Percentiles rank a stretch among this genome's conserved stretches.
phyloP scores from a whole-genome alignment of 2,329 filamentous ascomycete genomes.

The Cryoendolithus antarcticus region DNA sequence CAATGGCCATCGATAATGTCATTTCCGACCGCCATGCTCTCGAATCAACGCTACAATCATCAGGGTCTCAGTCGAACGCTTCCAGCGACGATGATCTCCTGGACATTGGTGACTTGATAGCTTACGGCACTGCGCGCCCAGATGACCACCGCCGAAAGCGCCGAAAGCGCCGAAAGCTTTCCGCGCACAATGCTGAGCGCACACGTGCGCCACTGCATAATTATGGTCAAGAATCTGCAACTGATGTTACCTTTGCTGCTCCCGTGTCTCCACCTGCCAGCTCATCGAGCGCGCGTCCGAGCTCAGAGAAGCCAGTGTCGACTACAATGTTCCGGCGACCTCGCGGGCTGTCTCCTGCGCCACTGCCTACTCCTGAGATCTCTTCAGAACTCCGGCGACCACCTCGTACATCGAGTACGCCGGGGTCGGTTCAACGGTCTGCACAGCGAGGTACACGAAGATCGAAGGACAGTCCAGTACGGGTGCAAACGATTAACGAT shows the following conservation, averaged over 20 bases:
- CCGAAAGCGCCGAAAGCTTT: too few species aligned
- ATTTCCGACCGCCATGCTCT: background rate
- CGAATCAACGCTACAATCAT: conserved; percentile 2
- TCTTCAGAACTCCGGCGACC: conserved; percentile 15
- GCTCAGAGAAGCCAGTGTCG: background rate
- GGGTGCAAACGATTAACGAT: conserved; percentile 2
- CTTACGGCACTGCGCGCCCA: too few species aligned
- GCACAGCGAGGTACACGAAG: too few species aligned
- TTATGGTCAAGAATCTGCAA: background rate
- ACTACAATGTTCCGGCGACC: conserved; percentile 14
- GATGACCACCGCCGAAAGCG: too few species aligned
- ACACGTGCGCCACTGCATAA: too few species aligned
- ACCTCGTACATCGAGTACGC: background rate
- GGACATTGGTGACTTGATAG: conserved; percentile 13
- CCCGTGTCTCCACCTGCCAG: conserved; percentile 30
- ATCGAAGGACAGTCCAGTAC: conserved; percentile 1
- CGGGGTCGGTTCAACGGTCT: too few species aligned
- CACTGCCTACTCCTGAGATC: conserved; percentile 17
- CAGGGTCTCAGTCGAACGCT: conserved; percentile 1
- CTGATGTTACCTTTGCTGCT: conserved; percentile 22
- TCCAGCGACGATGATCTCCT: conserved; percentile 18
- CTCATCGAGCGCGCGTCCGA: conserved; percentile 8
- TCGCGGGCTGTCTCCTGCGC: conserved; percentile 11
- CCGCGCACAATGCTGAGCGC: too few species aligned
- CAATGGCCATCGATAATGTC: too few species aligned